Evolutionary conservation across 306 rosid species (phyloP).

Genomic region (Cucumis melo): DNA sequence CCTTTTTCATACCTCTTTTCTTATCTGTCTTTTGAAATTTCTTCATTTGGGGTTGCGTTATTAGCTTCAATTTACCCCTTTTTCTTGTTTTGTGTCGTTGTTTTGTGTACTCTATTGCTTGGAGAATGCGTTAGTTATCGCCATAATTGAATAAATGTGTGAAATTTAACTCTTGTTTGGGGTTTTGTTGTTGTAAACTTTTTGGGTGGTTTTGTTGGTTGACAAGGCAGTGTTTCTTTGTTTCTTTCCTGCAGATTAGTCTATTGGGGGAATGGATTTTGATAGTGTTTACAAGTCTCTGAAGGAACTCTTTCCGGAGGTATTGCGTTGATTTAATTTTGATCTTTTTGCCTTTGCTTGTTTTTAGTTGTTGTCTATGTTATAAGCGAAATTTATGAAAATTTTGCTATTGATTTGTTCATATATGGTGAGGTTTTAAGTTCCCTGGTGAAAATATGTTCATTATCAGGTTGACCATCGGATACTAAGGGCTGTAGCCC

Average conservation of each 20-base stretch:
- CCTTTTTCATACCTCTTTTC: background rate
- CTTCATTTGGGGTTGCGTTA: background rate
- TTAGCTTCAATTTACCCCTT: background rate
- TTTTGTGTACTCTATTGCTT: background rate
- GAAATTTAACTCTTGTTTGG: background rate
- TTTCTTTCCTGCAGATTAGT: background rate
- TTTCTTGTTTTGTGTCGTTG: background rate
- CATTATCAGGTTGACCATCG: conserved; percentile 48
- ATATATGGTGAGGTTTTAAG: background rate
- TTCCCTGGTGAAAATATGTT: background rate
- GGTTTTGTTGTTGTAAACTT: background rate
- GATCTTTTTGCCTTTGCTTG: background rate
- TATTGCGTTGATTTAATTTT: background rate
- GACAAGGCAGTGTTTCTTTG: background rate
- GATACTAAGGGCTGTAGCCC: conserved; percentile 72
- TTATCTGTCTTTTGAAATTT: background rate
- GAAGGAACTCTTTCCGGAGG: conserved; percentile 7
- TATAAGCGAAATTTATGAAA: background rate
- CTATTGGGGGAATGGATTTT: background rate
- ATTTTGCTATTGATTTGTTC: conserved; percentile 9
- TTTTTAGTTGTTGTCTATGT: background rate
- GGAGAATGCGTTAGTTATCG: background rate
- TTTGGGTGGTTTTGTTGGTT: background rate
- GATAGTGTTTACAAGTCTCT: background rate
- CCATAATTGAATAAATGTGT: background rate